These are phyloP conservation scores for Cyberlindnera misumaiensis DNA, from an alignment of 805 yeast genomes.

Conservation along the genomic window DNA sequence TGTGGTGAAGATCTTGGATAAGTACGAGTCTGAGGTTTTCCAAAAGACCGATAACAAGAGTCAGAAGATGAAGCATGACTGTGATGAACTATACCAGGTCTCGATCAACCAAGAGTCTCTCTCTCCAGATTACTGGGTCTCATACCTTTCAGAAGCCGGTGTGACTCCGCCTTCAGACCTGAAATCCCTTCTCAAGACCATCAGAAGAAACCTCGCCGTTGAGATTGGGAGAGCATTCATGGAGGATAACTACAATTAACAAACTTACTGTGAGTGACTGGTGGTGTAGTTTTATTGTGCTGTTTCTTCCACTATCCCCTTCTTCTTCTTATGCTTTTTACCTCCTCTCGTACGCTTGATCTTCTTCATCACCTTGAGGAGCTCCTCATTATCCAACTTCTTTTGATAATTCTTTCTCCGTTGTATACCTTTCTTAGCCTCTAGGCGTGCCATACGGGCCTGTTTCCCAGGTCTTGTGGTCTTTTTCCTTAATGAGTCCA, in stretches of 20 bases:
- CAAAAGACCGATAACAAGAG: slow-evolving; percentile 9
- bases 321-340: slow-evolving; percentile 19
- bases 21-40: slow-evolving; percentile 13
- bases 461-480: slow-evolving; percentile 23
- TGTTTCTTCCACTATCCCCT: not conserved
- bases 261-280: not conserved
- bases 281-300: not conserved
- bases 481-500: slow-evolving; percentile 5
- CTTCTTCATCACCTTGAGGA: slow-evolving; percentile 18
- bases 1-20: slow-evolving; percentile 17
- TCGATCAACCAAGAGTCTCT: slow-evolving; percentile 7
- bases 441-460: slow-evolving; percentile 12
- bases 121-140: slow-evolving; percentile 16
- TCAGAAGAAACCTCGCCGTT: slow-evolving; percentile 21
- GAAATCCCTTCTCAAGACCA: slow-evolving; percentile 7
- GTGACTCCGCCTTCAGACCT: slow-evolving; percentile 16
- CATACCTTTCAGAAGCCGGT: slow-evolving; percentile 12
- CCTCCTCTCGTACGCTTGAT: slow-evolving; percentile 20
- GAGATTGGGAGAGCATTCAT: slow-evolving; percentile 22
- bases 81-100: slow-evolving; percentile 18
- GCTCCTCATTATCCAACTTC: slow-evolving; percentile 9
- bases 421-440: slow-evolving; percentile 7
- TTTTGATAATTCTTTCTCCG: slow-evolving; percentile 8
- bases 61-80: slow-evolving; percentile 6
- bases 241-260: slow-evolving; percentile 11